These are phyloP conservation scores for Lactarius vividus DNA, from an alignment of 768 basidiomycete species.

Conservation along the genomic window DNA sequence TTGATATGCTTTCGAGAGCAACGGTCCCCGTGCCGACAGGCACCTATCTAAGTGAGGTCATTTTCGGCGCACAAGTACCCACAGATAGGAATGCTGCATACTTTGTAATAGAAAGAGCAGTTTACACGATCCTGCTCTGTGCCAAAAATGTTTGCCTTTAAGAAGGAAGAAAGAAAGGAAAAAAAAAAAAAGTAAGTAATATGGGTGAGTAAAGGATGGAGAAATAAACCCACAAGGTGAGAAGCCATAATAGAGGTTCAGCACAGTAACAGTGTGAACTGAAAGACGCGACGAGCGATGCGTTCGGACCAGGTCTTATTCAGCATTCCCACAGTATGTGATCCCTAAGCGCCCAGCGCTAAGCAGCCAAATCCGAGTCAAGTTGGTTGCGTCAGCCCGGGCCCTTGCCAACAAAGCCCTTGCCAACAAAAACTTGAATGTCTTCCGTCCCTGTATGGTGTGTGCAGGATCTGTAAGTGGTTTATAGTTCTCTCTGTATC, in stretches of 20 bases:
- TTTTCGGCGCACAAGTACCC: slow-evolving; percentile 7
- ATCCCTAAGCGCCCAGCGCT: too few relatives aligned
- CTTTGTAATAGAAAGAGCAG: slow-evolving; percentile 99
- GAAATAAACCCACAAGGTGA: slow-evolving; percentile 60
- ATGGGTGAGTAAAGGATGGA: neutral
- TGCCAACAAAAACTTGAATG: too few relatives aligned
- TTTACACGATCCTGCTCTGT: slow-evolving; percentile 96
- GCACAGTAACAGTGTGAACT: neutral
- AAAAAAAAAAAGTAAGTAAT: neutral
- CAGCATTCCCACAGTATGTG: slow-evolving; percentile 21
- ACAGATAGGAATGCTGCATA: slow-evolving; percentile 35
- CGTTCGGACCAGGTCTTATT: neutral
- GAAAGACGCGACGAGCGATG: neutral
- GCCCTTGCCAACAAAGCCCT: too few relatives aligned
- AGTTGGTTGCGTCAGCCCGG: too few relatives aligned
- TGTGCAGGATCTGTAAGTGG: too few relatives aligned
- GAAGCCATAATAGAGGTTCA: slow-evolving; percentile 51
- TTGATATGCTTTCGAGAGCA: slow-evolving; percentile 98
- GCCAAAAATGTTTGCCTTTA: slow-evolving; percentile 90
- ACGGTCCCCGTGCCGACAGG: slow-evolving; percentile 96
- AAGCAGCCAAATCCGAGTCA: neutral
- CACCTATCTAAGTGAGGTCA: slow-evolving; percentile 73
- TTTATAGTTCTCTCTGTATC: too few relatives aligned
- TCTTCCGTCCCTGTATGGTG: too few relatives aligned
- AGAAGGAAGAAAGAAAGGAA: slow-evolving; percentile 9